Conservation (phyloP, 2,329 filamentous ascomycete genomes). For the Neonectria faginata region DNA sequence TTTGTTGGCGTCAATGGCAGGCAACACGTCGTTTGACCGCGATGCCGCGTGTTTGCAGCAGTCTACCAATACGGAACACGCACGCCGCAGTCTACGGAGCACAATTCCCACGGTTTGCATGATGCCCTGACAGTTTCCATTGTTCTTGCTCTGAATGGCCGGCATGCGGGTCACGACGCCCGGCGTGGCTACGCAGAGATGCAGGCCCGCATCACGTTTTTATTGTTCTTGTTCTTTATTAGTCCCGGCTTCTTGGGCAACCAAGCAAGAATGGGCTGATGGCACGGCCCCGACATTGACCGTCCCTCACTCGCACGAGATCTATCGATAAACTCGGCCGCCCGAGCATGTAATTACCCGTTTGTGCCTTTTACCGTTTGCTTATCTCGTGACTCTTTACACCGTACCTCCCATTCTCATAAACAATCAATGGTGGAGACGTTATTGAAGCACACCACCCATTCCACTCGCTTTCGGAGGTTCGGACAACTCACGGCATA, state of each 20-base stretch:
- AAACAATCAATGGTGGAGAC: slow-evolving; percentile 27
- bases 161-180: neutral
- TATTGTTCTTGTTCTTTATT: slow-evolving; percentile 15
- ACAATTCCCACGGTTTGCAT: neutral
- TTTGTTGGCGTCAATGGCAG: slow-evolving; percentile 16
- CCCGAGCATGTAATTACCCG: slow-evolving; percentile 16
- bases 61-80: neutral
- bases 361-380: slow-evolving; percentile 17
- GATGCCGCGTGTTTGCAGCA: slow-evolving; percentile 4
- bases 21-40: slow-evolving; percentile 14
- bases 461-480: slow-evolving; percentile 39
- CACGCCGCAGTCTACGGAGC: neutral
- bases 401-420: slow-evolving; percentile 26
- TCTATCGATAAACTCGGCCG: slow-evolving; percentile 32
- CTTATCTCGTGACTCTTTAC: slow-evolving; percentile 16
- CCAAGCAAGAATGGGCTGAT: slow-evolving; percentile 37
- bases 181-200: neutral
- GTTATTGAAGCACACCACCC: slow-evolving; percentile 34
- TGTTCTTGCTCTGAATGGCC: neutral
- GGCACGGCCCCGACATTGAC: slow-evolving; percentile 15
- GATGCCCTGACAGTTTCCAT: neutral
- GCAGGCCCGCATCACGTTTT: neutral
- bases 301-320: slow-evolving; percentile 37
- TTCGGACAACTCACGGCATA: slow-evolving; percentile 36
- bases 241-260: slow-evolving; percentile 23